A percentile compares a stretch with the other conserved stretches of the same genome.
These are phyloP conservation scores for Xylariaceae sp. DNA, from an alignment of 2,329 filamentous ascomycete genomes.

Conservation along the genomic window DNA sequence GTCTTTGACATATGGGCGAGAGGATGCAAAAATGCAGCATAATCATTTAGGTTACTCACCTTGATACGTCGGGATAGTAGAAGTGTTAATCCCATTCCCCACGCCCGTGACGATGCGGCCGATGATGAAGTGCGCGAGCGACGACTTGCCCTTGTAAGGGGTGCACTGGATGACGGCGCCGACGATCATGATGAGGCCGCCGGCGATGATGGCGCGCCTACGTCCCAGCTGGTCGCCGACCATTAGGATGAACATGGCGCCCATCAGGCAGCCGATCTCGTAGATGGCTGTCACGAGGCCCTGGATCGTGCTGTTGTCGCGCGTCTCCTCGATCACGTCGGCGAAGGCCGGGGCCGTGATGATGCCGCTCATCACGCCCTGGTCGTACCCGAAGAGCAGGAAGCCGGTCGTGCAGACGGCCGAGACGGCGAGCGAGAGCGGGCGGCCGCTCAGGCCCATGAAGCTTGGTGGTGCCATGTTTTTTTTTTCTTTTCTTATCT, in stretches of 20 bases:
- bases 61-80: slow-evolving; percentile 43
- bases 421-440: slow-evolving; percentile 52
- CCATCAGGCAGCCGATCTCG: slow-evolving; percentile 40
- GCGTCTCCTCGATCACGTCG: slow-evolving; percentile 40
- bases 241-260: slow-evolving; percentile 44
- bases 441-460: slow-evolving; percentile 54
- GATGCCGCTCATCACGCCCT: slow-evolving; percentile 43
- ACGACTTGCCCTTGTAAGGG: slow-evolving; percentile 22
- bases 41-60: slow-evolving; percentile 24
- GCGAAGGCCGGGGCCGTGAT: slow-evolving; percentile 47
- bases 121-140: slow-evolving; percentile 42
- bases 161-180: slow-evolving; percentile 52
- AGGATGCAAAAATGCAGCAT: no score
- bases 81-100: slow-evolving; percentile 47
- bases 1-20: no score
- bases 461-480: slow-evolving; percentile 51
- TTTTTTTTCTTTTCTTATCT: no score
- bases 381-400: slow-evolving; percentile 45
- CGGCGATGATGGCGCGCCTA: slow-evolving; percentile 51
- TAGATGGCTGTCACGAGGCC: slow-evolving; percentile 44
- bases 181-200: slow-evolving; percentile 48
- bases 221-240: slow-evolving; percentile 49
- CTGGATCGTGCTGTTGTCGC: slow-evolving; percentile 41
- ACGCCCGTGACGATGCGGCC: slow-evolving; percentile 47
- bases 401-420: slow-evolving; percentile 60